Base-by-base conservation (phyloP, 179 eudicot genomes). In the Carnegiea gigantea region DNA sequence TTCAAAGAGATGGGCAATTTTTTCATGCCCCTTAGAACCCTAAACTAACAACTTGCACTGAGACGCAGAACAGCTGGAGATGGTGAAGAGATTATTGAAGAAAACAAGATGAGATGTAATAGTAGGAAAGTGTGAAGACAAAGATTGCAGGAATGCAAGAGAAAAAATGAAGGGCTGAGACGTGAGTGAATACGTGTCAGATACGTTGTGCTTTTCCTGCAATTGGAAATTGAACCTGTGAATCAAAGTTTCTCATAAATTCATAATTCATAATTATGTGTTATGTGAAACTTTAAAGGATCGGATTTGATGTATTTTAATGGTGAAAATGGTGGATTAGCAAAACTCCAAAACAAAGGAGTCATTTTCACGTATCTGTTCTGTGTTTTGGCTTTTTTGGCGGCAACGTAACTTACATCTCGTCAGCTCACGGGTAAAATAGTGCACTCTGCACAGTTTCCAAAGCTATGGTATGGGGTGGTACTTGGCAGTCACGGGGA, bases 151-250 rank as follows among this genome's bases (percentile, higher is more conserved):
- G 20, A 68, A 78, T 48, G 57, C 21, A 80, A 57, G 62, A 57
- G 62, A 57, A 18, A 57, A 57, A 57, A 57, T 57, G 62, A 57
- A 57, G 62, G n/a, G n/a, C 5, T 13, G 20, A 53, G 60, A 14
- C 60, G 21, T 57, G 62, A 3, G 62, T 2, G 62, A 67, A 6
- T 11, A 68, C 9, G 59, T 77, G 80, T 82, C 84, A 76, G 84
- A 36, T 60, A 65, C 49, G 51, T 20, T 67, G 60, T 59, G 48
- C 15, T 68, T 77, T 33, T 80, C 67, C 73, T 10, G 68, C 15
- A 57, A 24, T 48, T 10, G 23, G 77, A 15, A 38, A 77, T 33
- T 59, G 84, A 77, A 33, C 84, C 65, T 77, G 84, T 82, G 84
- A 77, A 77, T 70, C 17, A 51, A 75, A 67, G 79, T 43, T 77